Conservation (phyloP, 2,329 filamentous ascomycete species). For the Cladosporium colombiae region DNA sequence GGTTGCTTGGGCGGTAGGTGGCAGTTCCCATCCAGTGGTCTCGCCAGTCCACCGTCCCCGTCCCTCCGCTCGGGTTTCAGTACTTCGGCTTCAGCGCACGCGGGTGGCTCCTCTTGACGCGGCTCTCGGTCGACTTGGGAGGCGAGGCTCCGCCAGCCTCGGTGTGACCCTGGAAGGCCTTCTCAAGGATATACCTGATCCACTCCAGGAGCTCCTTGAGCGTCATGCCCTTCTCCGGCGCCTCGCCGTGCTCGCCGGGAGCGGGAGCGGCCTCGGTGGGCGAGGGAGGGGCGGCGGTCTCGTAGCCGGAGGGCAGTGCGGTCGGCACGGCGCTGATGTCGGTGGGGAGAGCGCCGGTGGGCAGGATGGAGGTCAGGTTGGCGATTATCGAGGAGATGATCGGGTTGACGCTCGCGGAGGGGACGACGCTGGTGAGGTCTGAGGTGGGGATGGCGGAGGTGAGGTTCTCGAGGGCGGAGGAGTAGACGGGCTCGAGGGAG, state of each 20-base stretch:
- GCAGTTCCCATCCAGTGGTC: not conserved
- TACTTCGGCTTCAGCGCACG: constrained; percentile 10
- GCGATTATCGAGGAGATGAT: constrained; percentile 25
- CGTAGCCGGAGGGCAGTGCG: constrained; percentile 23
- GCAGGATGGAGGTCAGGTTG: constrained; percentile 27
- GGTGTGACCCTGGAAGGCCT: constrained; percentile 12
- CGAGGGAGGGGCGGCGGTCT: constrained; percentile 14
- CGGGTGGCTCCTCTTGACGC: constrained; percentile 15
- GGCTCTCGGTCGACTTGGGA: not conserved
- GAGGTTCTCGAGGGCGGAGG: constrained; percentile 25
- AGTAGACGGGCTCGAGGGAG: constrained; percentile 24
- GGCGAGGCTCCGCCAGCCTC: not conserved
- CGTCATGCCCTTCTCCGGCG: constrained; percentile 23
- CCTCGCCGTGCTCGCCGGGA: not conserved
- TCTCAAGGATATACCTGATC: constrained; percentile 26
- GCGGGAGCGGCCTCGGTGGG: constrained; percentile 20
- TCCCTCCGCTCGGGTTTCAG: not conserved
- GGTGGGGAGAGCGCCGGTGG: constrained; percentile 23
- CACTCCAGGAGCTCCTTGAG: constrained; percentile 28
- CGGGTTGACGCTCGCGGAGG: constrained; percentile 25
- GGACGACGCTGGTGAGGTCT: constrained; percentile 24
- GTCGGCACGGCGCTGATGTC: constrained; percentile 22
- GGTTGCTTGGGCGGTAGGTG: not conserved
- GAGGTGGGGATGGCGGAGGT: constrained; percentile 23
- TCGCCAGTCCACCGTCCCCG: not conserved